phyloP scores from a whole-genome alignment of 2,329 filamentous ascomycete species.

The Cladosporium austrohemisphaericum region DNA sequence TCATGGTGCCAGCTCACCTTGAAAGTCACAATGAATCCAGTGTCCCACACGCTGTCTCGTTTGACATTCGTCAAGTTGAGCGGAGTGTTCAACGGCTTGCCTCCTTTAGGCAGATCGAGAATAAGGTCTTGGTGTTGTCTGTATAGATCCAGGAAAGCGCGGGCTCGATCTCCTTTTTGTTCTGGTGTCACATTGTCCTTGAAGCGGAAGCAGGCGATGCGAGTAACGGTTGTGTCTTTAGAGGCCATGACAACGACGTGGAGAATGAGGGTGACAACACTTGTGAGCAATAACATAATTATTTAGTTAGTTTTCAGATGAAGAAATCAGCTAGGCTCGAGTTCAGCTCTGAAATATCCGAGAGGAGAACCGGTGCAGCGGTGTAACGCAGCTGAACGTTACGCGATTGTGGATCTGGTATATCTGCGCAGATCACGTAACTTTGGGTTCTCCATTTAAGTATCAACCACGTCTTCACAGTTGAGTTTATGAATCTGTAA shows the following conservation, averaged over 20 bases:
- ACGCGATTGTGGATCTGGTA: not conserved
- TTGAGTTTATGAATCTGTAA: not conserved
- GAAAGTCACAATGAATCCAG: constrained; percentile 10
- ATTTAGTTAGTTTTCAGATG: too few species aligned
- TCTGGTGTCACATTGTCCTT: constrained; percentile 3
- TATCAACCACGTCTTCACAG: not conserved
- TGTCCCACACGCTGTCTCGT: constrained; percentile 11
- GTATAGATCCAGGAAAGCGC: constrained; percentile 8
- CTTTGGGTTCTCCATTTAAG: not conserved
- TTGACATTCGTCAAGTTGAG: constrained; percentile 12
- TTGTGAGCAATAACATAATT: too few species aligned
- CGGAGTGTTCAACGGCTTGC: constrained; percentile 13
- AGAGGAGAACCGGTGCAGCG: constrained; percentile 14
- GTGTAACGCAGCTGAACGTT: not conserved
- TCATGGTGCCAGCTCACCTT: constrained; percentile 5
- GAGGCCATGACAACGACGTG: not conserved
- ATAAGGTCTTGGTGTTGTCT: constrained; percentile 10
- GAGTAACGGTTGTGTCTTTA: not conserved
- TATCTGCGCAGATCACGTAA: not conserved
- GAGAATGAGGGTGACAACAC: too few species aligned
- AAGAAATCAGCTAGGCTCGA: not conserved
- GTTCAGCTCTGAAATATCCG: not conserved
- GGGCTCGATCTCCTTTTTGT: constrained; percentile 8
- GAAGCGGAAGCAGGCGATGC: constrained; percentile 14
- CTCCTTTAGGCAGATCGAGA: constrained; percentile 6